Percentiles rank a stretch among this genome's conserved stretches.
These are phyloP conservation scores for Tardiomyces blankii DNA, from an alignment of 1,139 yeast genomes.

Conservation along the genomic window DNA sequence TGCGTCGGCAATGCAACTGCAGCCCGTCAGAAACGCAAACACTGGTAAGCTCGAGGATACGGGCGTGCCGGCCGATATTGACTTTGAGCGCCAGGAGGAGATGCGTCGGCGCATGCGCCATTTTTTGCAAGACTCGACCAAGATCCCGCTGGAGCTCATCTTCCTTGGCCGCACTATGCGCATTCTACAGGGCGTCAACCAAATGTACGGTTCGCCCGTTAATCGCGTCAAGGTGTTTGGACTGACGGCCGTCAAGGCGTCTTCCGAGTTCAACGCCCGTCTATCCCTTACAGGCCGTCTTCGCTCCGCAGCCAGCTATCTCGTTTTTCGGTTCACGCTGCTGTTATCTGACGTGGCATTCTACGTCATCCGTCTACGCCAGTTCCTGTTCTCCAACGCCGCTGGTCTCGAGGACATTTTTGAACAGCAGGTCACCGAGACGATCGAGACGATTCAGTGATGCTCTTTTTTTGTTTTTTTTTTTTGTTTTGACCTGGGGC, in stretches of 20 bases:
- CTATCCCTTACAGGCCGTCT: not conserved
- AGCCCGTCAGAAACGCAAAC: slow-evolving; percentile 23
- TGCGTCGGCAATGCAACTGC: slow-evolving; percentile 46
- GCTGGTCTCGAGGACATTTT: not conserved
- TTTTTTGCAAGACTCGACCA: slow-evolving; percentile 50
- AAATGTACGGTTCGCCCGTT: slow-evolving; percentile 58
- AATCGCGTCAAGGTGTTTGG: slow-evolving; percentile 54
- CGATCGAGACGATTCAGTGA: not conserved
- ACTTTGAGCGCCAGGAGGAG: slow-evolving; percentile 30
- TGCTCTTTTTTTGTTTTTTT: too few relatives aligned
- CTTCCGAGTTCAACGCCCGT: not conserved
- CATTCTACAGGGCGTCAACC: slow-evolving; percentile 61
- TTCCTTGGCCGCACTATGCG: slow-evolving; percentile 64
- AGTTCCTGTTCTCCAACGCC: not conserved
- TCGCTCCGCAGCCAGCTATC: not conserved
- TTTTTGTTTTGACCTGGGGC: too few relatives aligned
- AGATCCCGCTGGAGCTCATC: slow-evolving; percentile 55
- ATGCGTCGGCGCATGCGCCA: slow-evolving; percentile 31
- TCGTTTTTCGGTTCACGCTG: not conserved
- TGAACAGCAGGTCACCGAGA: not conserved
- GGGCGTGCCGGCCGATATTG: slow-evolving; percentile 14
- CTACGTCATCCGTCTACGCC: not conserved
- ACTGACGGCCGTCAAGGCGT: not conserved
- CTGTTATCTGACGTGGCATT: not conserved
- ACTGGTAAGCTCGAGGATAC: slow-evolving; percentile 10